Percentiles rank a stretch among this genome's conserved stretches.
phyloP scores from a whole-genome alignment of 768 basidiomycete species.

The Podaxis sp. region DNA sequence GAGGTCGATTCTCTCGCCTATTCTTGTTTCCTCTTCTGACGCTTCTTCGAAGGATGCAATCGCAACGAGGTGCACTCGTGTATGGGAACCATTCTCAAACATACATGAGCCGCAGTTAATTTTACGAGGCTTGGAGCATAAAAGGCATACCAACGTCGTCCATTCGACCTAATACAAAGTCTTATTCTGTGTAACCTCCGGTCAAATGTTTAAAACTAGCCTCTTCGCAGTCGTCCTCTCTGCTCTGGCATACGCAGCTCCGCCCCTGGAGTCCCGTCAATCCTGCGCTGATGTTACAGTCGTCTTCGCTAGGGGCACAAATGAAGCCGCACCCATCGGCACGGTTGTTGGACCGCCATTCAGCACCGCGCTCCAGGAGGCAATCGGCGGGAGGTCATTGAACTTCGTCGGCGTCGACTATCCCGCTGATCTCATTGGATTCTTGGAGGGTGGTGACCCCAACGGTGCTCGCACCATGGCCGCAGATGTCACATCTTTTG shows the following conservation, averaged over 20 bases:
- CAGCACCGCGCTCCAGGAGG: conserved; percentile 27
- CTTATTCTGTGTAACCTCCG: neutral
- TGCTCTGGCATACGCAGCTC: conserved; percentile 23
- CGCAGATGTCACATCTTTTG: conserved; percentile 26
- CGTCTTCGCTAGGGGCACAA: conserved; percentile 38
- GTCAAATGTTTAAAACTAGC: conserved; percentile 18
- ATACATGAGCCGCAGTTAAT: neutral
- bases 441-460: conserved; percentile 36
- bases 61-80: conserved; percentile 5
- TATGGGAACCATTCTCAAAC: neutral
- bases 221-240: conserved; percentile 21
- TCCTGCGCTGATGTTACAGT: conserved; percentile 33
- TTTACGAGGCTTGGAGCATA: neutral
- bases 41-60: neutral
- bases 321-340: conserved; percentile 33
- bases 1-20: neutral
- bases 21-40: neutral
- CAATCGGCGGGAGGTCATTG: conserved; percentile 29
- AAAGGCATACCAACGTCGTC: neutral
- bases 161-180: neutral
- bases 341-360: conserved; percentile 38
- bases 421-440: conserved; percentile 34
- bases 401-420: conserved; percentile 38
- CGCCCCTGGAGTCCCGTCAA: conserved; percentile 18
- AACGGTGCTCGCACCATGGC: conserved; percentile 36